Conservation (phyloP, 2,329 filamentous ascomycete species). For the Magnaporthales sp. region DNA sequence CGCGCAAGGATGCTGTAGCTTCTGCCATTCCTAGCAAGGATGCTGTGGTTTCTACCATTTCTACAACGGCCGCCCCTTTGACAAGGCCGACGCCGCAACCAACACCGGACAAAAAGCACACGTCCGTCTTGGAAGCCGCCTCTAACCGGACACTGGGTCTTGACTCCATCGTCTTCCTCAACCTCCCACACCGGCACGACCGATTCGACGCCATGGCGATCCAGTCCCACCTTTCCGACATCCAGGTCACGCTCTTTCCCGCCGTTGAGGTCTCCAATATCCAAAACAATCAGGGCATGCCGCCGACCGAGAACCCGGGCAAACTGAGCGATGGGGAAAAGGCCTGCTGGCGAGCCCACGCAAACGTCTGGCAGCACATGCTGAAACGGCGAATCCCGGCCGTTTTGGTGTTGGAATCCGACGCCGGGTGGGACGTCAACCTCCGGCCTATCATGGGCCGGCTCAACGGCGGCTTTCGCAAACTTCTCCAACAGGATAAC, state of each 20-base stretch:
- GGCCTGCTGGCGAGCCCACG: constrained; percentile 19
- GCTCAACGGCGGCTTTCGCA: constrained; percentile 15
- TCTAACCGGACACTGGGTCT: constrained; percentile 18
- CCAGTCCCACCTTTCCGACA: constrained; percentile 17
- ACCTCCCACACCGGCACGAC: constrained; percentile 16
- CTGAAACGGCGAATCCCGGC: constrained; percentile 13
- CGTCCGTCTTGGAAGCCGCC: background rate
- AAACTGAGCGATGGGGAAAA: constrained; percentile 14
- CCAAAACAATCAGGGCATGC: constrained; percentile 14
- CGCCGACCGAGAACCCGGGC: constrained; percentile 13
- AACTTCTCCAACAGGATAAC: constrained; percentile 11
- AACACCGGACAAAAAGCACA: background rate
- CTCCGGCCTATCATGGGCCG: constrained; percentile 15
- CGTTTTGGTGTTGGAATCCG: constrained; percentile 19
- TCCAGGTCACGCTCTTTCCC: constrained; percentile 15
- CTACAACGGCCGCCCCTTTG: background rate
- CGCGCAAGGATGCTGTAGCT: background rate
- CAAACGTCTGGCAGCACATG: constrained; percentile 20
- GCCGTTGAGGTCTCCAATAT: constrained; percentile 15
- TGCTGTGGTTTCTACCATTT: background rate
- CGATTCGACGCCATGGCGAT: constrained; percentile 17
- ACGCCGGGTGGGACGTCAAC: constrained; percentile 20
- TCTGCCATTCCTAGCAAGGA: background rate
- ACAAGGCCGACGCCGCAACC: background rate
- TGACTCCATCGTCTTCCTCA: constrained; percentile 17